Evolutionary conservation across 495 filamentous ascomycete species (phyloP).

Genomic region (Bombardia bombarda): DNA sequence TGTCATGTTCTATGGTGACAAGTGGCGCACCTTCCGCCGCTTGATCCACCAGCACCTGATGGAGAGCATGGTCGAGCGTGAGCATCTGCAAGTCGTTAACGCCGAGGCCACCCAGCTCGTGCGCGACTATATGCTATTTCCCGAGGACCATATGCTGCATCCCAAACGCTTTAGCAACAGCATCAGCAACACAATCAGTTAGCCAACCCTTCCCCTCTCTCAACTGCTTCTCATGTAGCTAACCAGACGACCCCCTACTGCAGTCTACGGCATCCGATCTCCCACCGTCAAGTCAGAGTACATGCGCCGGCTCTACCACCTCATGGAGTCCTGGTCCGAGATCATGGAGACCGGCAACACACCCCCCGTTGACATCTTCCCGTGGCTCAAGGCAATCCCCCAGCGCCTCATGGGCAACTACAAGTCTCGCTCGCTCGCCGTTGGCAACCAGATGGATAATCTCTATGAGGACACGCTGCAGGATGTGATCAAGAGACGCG

Average conservation of each 20-base stretch:
- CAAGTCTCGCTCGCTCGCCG: constrained; percentile 22
- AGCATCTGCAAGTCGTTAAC: constrained; percentile 34
- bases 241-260: not conserved
- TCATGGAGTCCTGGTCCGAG: constrained; percentile 43
- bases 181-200: too few relatives aligned
- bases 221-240: not conserved
- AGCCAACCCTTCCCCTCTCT: not conserved
- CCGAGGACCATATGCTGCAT: constrained; percentile 36
- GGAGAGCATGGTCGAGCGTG: constrained; percentile 31
- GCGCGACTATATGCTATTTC: constrained; percentile 29
- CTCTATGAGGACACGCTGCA: constrained; percentile 27
- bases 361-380: constrained; percentile 43
- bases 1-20: constrained; percentile 31
- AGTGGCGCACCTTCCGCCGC: constrained; percentile 35
- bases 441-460: constrained; percentile 32
- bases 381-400: constrained; percentile 35
- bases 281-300: constrained; percentile 13
- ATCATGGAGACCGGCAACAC: constrained; percentile 42
- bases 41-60: constrained; percentile 33
- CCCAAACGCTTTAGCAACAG: constrained; percentile 40
- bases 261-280: constrained; percentile 36
- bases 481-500: constrained; percentile 11
- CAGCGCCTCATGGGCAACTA: constrained; percentile 35
- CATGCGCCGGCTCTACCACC: constrained; percentile 32
- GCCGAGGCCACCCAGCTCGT: constrained; percentile 42